Evolutionary conservation across 179 eudicot genomes (phyloP), one percentile per base, ranked within the genome.

Genomic region (Spergularia azorica): DNA sequence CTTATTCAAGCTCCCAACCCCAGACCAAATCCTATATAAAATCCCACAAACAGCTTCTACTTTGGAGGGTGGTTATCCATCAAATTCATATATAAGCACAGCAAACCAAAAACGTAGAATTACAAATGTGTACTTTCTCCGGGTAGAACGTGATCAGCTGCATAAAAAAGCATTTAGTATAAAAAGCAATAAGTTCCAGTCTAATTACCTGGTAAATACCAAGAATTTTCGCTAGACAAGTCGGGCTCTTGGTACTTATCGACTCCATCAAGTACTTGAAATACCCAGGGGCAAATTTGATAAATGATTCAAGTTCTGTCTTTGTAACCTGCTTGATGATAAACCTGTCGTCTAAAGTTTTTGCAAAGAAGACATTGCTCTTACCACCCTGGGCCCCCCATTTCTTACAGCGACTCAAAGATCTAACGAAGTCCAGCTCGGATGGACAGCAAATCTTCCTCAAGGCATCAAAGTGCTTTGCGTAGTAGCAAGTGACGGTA

Each of bases 351-450:
- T 96, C 99, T 79, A 96, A 88, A 17, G 93, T 87, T 84, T 96
- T 94, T 65, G 98, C 98, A 51, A 96, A 96, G 75, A 92, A 96
- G 59, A 96, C 99, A 72, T 94, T 96, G 85, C 98, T 96, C 81
- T 96, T 96, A 63, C 99, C 99, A 85, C 99, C 99, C 81, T 96
- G 99, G 21, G 99, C 98, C 20, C 99, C 99, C 99, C 99, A 94
- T 79, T 96, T 96, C 86, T 94, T 94, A 80, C 99, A 96, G 36
- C 96, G 92, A 81, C 97, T 94, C 56, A 96, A 89, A 63, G 99
- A 96, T 81, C 97, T 83, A 59, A 90, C 74, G 66, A 85, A 94
- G 82, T 96, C 96, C 80, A 87, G 79, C 86, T 92, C 96, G 59
- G 96, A 91, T 46, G 96, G 89, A 78, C 96, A 92, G 79, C 97